Conservation (phyloP, 2,329 filamentous ascomycete genomes). For the Fusarium anguioides region DNA sequence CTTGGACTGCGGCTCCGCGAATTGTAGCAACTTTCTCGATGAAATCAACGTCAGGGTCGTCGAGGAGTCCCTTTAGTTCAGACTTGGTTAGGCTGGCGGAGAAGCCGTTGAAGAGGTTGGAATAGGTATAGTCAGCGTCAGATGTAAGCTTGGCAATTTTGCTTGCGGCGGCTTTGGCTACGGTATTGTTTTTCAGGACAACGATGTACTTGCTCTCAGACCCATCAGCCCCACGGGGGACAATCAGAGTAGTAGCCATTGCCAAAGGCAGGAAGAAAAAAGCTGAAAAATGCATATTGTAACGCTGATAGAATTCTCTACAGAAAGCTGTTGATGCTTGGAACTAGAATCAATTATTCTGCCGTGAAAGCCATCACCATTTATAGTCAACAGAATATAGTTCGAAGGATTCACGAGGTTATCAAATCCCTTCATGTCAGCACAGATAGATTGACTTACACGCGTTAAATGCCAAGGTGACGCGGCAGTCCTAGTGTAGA, state of each 20-base stretch:
- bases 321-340: fast-evolving
- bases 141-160: not conserved
- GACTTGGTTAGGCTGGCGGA: not conserved
- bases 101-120: not conserved
- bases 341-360: not conserved
- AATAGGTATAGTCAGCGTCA: not conserved
- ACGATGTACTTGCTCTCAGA: not conserved
- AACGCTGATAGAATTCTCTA: not conserved
- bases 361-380: fast-evolving
- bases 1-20: not conserved
- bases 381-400: fast-evolving
- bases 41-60: not conserved
- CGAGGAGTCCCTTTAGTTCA: not conserved
- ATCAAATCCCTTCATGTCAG: fast-evolving
- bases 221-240: fast-evolving
- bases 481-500: too few species aligned
- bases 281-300: not conserved
- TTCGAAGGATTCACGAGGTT: fast-evolving
- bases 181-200: fast-evolving
- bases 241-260: not conserved
- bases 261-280: fast-evolving
- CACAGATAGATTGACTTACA: too few species aligned
- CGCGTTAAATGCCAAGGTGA: not conserved
- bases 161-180: fast-evolving
- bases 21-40: not conserved